Conservation (phyloP, 2,329 filamentous ascomycete genomes). For the Akanthomyces dipterigenus region DNA sequence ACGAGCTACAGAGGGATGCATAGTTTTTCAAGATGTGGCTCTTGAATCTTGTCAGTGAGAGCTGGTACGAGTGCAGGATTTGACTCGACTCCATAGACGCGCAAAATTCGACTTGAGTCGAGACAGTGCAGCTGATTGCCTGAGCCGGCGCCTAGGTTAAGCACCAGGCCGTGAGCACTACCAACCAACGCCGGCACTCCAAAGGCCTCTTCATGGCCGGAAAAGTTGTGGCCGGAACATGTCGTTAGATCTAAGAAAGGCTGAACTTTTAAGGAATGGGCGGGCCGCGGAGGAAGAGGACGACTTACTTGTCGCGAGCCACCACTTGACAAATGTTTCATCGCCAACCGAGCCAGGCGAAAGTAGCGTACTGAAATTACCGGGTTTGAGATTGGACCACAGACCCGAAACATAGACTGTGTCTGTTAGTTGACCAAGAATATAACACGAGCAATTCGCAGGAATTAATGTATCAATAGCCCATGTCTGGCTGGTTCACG, state of each 20-base stretch:
- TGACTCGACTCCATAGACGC: constrained; percentile 34
- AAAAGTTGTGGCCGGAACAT: not conserved
- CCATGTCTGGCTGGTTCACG: not conserved
- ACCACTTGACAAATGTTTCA: constrained; percentile 1
- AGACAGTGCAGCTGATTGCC: constrained; percentile 37
- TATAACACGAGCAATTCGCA: no score
- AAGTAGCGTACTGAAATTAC: not conserved
- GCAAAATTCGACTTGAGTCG: constrained; percentile 23
- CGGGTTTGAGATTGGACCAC: not conserved
- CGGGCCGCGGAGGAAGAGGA: not conserved
- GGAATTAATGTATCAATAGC: not conserved
- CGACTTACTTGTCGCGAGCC: not conserved
- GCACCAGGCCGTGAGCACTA: constrained; percentile 19
- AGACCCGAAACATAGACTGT: not conserved
- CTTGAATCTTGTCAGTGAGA: constrained; percentile 24
- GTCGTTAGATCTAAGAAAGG: not conserved
- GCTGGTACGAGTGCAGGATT: constrained; percentile 26
- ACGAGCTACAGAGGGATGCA: constrained; percentile 31
- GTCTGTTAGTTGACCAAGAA: no score
- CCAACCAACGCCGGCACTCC: not conserved
- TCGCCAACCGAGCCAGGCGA: not conserved
- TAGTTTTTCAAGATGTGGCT: constrained; percentile 23
- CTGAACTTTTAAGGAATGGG: not conserved
- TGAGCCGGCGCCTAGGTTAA: constrained; percentile 37
- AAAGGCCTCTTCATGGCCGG: not conserved